Evolutionary conservation across 2,329 filamentous ascomycete species (phyloP), one percentile per base, ranked within the genome.

Genomic region (Metarhizium brunneum): DNA sequence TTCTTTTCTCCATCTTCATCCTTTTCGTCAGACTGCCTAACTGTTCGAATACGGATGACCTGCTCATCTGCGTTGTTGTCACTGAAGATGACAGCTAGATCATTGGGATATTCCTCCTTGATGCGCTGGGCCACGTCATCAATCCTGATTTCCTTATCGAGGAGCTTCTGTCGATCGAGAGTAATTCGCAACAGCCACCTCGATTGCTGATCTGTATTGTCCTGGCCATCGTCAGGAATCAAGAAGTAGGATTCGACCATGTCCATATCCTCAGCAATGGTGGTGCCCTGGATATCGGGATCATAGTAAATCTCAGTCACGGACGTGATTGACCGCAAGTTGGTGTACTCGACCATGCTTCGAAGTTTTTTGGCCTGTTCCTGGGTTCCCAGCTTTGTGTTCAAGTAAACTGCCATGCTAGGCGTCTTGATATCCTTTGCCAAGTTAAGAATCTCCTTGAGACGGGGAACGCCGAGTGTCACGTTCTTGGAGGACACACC

Each of bases 401-500:
- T 79, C 63, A 96, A 82, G 67, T 91, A 95, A 40, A 99, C 90
- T 58, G 88, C 86, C 92, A 99, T 97, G 53, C 90, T 92, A 2
- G 94, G 94, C 0, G 94, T 99, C 80, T 97, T 99, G 78, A 99
- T 96, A 73, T 97, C 95, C 63, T 88, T 92, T 0, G 95, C 94
- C 57, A 99, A 85, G 71, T 99, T 99, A 56, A 99, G 81, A 84
- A 99, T 99, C 76, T 99, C 94, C 81, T 99, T 99, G 52, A 99
- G 83, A 85, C 94, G 92, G 47, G 94, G 94, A 47, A 99, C 94
- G 90, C 94, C 94, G 51, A 99, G 86, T 0, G 94, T 99, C 55
- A 99, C 92, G 80, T 99, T 99, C 86, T 99, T 99, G 29, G 92
- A 96, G 42, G 95, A 96, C 58, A 99, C 91, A 96, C 94, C 94